Base-by-base conservation (phyloP, 176 grass and related monocot genomes). In the Zoysia japonica region DNA sequence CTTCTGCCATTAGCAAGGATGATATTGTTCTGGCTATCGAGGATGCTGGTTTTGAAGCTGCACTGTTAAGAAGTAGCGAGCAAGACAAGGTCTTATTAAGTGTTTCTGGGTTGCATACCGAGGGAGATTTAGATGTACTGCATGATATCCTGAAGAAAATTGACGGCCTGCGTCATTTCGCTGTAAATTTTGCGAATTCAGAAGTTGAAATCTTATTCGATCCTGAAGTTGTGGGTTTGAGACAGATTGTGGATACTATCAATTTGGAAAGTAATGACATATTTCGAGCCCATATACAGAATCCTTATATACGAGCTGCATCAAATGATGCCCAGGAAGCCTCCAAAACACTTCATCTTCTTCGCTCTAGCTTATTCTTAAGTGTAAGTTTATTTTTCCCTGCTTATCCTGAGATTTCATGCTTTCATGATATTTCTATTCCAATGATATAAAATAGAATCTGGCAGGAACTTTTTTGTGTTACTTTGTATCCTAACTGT, bases 1-100 rank as follows among this genome's bases (percentile, higher is more conserved):
- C 82, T 55, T 66, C 82, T 61, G 71, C 66, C 81, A 89, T 92
- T 72, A 87, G n/a, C 83, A 92, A 95, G 83, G 85, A 95, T 83
- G 88, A 95, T 71, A 91, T 99, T 81, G 86, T 93, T 83, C 65
- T 41, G 75, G 84, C 92, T 57, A 95, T 99, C 6, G 96, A 99
- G 74, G 96, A 95, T 87, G 92, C 96, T 35, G 96, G 96, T 75
- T 99, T 99, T 74, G 96, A 99, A 16, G 90, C 92, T 64, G 78
- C 56, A 1, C 79, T 99, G 59, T 48, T 99, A 67, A 88, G 91
- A 84, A 94, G 92, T 87, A 99, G 80, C 11, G 86, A 99, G 19
- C 75, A 95, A 87, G 81, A 95, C 65, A 95, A 89, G 44, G 86
- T 79, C 76, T 91, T 95, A 39, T 64, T 99, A 81, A 78, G 68